Evolutionary conservation across 129 eudicot species (phyloP).

Genomic region (Pseudognaphalium luteoalbum): DNA sequence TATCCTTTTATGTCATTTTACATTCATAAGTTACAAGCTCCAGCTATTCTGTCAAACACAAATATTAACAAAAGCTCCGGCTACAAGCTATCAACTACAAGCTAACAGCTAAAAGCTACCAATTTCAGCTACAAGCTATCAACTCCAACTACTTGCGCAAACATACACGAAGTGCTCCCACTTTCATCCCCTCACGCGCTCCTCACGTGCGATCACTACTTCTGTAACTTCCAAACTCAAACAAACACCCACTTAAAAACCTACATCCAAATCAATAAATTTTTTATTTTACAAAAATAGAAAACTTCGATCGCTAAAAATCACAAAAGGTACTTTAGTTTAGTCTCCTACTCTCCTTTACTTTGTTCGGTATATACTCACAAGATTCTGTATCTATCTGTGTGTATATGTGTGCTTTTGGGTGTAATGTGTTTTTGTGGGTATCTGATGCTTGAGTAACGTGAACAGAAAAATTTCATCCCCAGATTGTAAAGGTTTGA

Average conservation of each 20-base stretch:
- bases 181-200: constrained; percentile 21
- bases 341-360: neutral
- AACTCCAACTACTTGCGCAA: no score
- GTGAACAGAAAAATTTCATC: neutral
- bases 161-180: no score
- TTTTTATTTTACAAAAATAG: neutral
- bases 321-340: neutral
- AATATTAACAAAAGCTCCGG: no score
- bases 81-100: no score
- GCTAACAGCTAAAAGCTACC: no score
- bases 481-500: constrained; percentile 18
- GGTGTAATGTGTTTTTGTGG: neutral
- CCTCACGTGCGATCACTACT: constrained; percentile 20
- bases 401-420: neutral
- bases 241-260: neutral
- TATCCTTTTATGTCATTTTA: no score
- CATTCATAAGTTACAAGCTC: no score
- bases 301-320: neutral
- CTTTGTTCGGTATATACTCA: constrained; percentile 5
- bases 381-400: constrained; percentile 22
- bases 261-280: neutral
- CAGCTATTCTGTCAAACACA: no score
- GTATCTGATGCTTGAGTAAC: neutral
- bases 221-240: constrained; percentile 13
- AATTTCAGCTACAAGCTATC: no score